These are phyloP conservation scores for Penicillium bovifimosum DNA, from an alignment of 495 filamentous ascomycete genomes.

Conservation along the genomic window DNA sequence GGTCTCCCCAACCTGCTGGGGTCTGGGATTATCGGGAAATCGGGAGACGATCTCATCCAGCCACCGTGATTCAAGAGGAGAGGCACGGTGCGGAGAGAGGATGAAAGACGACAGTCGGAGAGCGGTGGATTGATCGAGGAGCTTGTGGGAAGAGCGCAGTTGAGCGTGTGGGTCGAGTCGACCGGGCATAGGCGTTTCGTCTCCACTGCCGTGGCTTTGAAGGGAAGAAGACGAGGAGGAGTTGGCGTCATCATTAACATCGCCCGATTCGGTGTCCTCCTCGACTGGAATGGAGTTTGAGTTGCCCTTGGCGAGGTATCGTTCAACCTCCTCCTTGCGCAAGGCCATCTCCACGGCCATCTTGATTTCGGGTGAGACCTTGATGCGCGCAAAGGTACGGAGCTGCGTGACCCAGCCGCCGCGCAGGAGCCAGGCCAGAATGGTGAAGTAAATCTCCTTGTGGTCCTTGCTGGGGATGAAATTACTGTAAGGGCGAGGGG, in stretches of 20 bases:
- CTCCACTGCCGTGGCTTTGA: conserved; percentile 36
- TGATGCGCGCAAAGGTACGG: conserved; percentile 80
- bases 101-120: conserved; percentile 44
- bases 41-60: conserved; percentile 63
- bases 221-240: conserved; percentile 43
- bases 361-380: conserved; percentile 47
- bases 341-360: conserved; percentile 40
- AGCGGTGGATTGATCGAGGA: conserved; percentile 35
- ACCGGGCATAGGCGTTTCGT: conserved; percentile 33
- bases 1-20: neutral
- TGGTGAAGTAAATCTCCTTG: conserved; percentile 77
- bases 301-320: conserved; percentile 32
- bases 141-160: conserved; percentile 32
- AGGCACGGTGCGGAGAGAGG: conserved; percentile 49
- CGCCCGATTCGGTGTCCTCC: conserved; percentile 8
- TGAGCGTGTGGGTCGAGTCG: conserved; percentile 25
- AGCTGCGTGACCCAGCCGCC: conserved; percentile 91
- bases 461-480: conserved; percentile 88
- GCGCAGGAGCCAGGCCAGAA: conserved; percentile 87
- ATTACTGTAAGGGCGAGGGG: conserved; percentile 70
- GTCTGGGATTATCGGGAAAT: conserved; percentile 38
- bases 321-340: conserved; percentile 41
- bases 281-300: conserved; percentile 15
- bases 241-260: conserved; percentile 22
- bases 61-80: conserved; percentile 62